A percentile compares a stretch with the other conserved stretches of the same genome.
Conservation (phyloP, 176 grass and related monocot genomes). For the Chloris gayana region DNA sequence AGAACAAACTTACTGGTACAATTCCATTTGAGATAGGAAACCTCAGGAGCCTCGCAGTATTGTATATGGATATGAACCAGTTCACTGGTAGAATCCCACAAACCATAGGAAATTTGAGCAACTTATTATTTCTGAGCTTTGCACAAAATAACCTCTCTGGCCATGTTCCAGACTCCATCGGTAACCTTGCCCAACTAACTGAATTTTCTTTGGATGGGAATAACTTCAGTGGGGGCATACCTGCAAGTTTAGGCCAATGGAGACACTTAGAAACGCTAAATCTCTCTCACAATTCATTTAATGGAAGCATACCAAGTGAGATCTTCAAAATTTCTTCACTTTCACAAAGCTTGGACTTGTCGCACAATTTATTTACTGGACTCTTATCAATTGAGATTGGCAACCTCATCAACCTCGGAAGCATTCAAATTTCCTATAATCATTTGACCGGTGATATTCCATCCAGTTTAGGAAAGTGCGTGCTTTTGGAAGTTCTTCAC, state of each 20-base stretch:
- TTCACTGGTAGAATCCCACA: slow-evolving; percentile 15
- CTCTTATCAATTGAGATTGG: no score
- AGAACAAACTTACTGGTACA: slow-evolving; percentile 47
- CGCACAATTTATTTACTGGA: no score
- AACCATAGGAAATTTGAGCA: slow-evolving; percentile 37
- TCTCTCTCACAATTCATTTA: slow-evolving; percentile 36
- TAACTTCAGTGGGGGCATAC: slow-evolving; percentile 41
- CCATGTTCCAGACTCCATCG: slow-evolving; percentile 15
- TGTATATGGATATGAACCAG: slow-evolving; percentile 34
- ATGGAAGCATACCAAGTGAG: slow-evolving; percentile 33
- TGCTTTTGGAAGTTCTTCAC: no score
- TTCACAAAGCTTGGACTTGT: not conserved
- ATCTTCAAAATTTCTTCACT: slow-evolving; percentile 37
- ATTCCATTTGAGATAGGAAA: slow-evolving; percentile 52
- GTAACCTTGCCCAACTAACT: slow-evolving; percentile 19
- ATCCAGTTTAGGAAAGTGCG: no score
- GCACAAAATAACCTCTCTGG: slow-evolving; percentile 25
- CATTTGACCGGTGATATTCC: no score
- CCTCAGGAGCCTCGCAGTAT: slow-evolving; percentile 31
- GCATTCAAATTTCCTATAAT: no score
- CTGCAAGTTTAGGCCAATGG: slow-evolving; percentile 42
- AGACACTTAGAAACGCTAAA: slow-evolving; percentile 27
- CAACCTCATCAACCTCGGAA: no score
- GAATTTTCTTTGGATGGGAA: slow-evolving; percentile 21
- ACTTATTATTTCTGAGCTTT: slow-evolving; percentile 8